Evolutionary conservation across 371 early-diverging fungal species (phyloP), one percentile per base, ranked within the genome.

Genomic region (Zancudomyces culisetae): DNA sequence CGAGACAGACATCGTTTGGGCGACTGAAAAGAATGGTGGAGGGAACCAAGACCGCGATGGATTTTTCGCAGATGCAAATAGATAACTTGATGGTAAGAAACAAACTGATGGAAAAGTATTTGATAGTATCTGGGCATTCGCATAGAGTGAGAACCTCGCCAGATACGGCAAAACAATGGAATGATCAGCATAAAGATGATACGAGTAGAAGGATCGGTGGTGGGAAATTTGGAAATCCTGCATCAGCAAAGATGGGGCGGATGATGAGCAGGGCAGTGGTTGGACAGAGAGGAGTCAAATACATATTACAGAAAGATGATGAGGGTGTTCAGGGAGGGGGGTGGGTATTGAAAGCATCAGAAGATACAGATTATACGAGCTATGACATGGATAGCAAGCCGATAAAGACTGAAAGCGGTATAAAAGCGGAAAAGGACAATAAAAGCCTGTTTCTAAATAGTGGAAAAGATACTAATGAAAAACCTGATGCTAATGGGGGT

Each of bases 11-110:
- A 0, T 84, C 82, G 1, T 74, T 74, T 60, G 73, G 76, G 20
- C 74, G 89, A 18, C 62, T 86, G 12, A 74, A 84, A 54, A 66
- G 75, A 28, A 83, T 89, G 84, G 57, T 78, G 0, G 60, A 74
- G 24, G 62, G 71, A 3, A 75, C 84, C 6, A 56, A 69, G 19
- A 81, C 78, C 0, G 78, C 89, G 0, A 54, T 83, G 41, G 93
- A 90, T 50, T 96, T 96, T 60, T 87, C 87, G 42, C 73, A 80
- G 47, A 70, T 82, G 30, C 97, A 96, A 60, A 90, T 96, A 54
- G 69, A 83, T n/a, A 69, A 80, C 24, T 70, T 93, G 12, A 76
- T 86, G 27, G 76, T 80, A 49, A 70, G 97, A 26, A 90, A 90
- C 58, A 70, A 69, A n/a, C 71, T 92, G 60, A 92, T 85, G 0